Evolutionary conservation across 2,329 filamentous ascomycete species (phyloP), one percentile per base, ranked within the genome.

Genomic region (Xylariaceae sp.): DNA sequence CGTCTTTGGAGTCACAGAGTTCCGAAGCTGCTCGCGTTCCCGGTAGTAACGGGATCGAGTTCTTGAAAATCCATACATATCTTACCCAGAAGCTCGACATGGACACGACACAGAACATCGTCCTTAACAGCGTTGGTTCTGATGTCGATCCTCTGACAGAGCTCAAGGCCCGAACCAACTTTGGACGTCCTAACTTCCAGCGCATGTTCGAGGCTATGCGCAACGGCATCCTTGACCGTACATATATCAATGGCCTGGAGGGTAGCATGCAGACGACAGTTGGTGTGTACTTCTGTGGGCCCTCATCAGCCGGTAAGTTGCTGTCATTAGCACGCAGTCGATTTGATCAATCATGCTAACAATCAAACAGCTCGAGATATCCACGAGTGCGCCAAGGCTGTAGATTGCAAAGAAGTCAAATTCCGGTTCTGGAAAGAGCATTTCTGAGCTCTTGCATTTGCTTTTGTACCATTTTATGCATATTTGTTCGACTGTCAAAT

Each of bases 401-500:
- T 86, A 14, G 88, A 83, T 11, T 83, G 81, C 35, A 81, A 81
- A 55, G 88, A 95, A 59, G 90, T 99, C 49, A 82, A 85, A 63
- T 99, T 97, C 75, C 88, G 89, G 62, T 99, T 99, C 77, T 99
- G 94, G 94, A 99, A 99, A 75, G 94, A 99, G 72, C 92, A 99
- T 66, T 86, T 86, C 66, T 86, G 77, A 66, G 22, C 22, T 27
- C 22, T 4, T 7, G 22, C 22, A 27, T 27, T 27, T 27, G 7
- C 22, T 27, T 27, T 27, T 54, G 44, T 53, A 53, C 55, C 46
- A 52, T 53, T 53, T 51, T 52, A 44, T 48, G 42, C 42, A 45
- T 52, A 45, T 41, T 47, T 31, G 47, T 42, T 51, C 42, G 22
- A 7, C 4, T 27, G 22, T 27, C 22, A 27, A 27, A 5, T 27